A percentile compares a stretch with the other conserved stretches of the same genome.
phyloP scores from a whole-genome alignment of 805 yeast genomes.

The Starmerella davenportii region DNA sequence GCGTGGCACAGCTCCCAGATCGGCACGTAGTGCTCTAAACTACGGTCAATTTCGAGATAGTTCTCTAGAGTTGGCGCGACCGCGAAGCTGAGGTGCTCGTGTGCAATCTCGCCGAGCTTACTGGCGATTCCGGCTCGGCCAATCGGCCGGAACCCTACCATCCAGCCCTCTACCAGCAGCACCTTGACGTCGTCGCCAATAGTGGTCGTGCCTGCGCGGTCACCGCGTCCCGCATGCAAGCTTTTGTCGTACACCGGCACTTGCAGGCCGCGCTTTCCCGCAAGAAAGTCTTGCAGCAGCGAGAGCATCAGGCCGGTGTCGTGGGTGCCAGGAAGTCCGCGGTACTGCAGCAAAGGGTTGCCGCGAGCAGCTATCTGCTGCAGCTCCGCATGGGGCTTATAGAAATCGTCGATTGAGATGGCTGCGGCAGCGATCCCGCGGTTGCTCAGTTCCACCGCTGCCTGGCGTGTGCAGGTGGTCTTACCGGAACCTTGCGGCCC shows the following conservation, averaged over 20 bases:
- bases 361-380: slow-evolving; percentile 25
- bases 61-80: slow-evolving; percentile 13
- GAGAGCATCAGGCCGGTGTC: slow-evolving; percentile 34
- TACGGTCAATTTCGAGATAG: slow-evolving; percentile 31
- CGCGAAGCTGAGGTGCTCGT: slow-evolving; percentile 18
- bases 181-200: slow-evolving; percentile 33
- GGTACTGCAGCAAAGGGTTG: slow-evolving; percentile 46
- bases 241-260: slow-evolving; percentile 72
- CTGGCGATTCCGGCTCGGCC: slow-evolving; percentile 8
- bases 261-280: slow-evolving; percentile 14
- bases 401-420: slow-evolving; percentile 74
- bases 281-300: slow-evolving; percentile 22
- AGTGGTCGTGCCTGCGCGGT: slow-evolving; percentile 27
- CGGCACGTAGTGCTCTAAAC: slow-evolving; percentile 33
- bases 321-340: slow-evolving; percentile 93
- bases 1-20: slow-evolving; percentile 41
- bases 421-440: slow-evolving; percentile 25
- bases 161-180: slow-evolving; percentile 86
- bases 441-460: slow-evolving; percentile 18
- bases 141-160: slow-evolving; percentile 50
- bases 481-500: slow-evolving; percentile 27
- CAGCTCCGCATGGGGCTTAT: slow-evolving; percentile 52
- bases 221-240: slow-evolving; percentile 56
- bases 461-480: slow-evolving; percentile 19
- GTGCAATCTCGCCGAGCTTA: slow-evolving; percentile 13